These are phyloP conservation scores for Colletotrichum liriopes DNA, from an alignment of 2,329 filamentous ascomycete species.

Conservation along the genomic window DNA sequence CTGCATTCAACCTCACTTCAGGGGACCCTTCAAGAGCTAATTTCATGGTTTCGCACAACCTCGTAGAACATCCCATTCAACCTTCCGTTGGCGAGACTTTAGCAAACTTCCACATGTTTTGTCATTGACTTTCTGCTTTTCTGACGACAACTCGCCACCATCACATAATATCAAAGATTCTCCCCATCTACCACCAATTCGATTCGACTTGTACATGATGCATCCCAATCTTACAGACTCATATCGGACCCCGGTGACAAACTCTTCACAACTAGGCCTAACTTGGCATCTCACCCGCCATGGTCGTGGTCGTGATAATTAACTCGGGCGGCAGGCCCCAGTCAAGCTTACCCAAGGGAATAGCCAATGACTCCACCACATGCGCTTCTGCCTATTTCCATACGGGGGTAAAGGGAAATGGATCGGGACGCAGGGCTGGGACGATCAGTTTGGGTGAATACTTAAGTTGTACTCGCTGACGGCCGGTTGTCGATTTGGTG, in stretches of 20 bases:
- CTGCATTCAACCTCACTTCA: not conserved
- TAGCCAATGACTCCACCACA: not conserved
- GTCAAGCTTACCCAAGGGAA: not conserved
- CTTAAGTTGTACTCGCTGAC: not conserved
- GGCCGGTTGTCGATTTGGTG: not conserved
- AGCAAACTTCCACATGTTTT: not conserved
- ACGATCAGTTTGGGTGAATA: not conserved
- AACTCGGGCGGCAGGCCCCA: not conserved
- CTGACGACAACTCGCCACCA: not conserved
- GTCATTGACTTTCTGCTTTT: not conserved
- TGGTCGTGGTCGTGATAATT: not conserved
- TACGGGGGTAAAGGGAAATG: too few relatives aligned
- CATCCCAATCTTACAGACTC: not conserved
- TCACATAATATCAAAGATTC: too few relatives aligned
- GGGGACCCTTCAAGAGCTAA: not conserved
- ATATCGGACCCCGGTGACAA: too few relatives aligned
- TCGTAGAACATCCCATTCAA: not conserved
- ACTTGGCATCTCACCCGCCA: not conserved
- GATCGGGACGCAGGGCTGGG: not conserved
- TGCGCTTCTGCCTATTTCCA: conserved; percentile 11
- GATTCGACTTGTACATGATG: not conserved
- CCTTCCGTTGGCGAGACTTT: not conserved
- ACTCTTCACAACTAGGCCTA: not conserved
- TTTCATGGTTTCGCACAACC: not conserved
- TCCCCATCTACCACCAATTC: not conserved